Evolutionary conservation across 1,284 basidiomycete species (phyloP).

Genomic region (Phellopilus nigrolimitatus): DNA sequence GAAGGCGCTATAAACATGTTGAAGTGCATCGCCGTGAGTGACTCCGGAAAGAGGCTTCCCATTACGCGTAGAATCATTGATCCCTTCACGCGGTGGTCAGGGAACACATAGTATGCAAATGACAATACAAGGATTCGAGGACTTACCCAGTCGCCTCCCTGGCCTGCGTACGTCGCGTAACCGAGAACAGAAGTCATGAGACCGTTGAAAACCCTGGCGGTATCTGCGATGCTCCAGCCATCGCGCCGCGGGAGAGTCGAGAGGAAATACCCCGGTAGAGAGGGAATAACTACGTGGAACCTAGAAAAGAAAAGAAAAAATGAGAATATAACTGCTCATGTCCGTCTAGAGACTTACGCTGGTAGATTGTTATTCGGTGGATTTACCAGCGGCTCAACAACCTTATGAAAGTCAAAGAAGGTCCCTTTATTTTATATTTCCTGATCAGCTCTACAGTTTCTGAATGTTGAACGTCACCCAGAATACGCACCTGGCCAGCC

Average conservation of each 20-base stretch:
- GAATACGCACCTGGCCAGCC: constrained; percentile 25
- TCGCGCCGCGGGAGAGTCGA: constrained; percentile 22
- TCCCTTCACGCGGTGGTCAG: constrained; percentile 12
- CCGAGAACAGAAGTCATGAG: constrained; percentile 26
- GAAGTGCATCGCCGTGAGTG: constrained; percentile 21
- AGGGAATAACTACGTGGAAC: constrained; percentile 26
- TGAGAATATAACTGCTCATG: background rate
- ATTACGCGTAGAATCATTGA: constrained; percentile 23
- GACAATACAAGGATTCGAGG: background rate
- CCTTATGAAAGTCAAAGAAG: constrained; percentile 28
- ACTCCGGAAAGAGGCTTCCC: constrained; percentile 20
- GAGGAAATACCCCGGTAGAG: constrained; percentile 26
- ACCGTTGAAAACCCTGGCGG: constrained; percentile 23
- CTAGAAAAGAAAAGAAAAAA: constrained; percentile 9
- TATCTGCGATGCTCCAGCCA: constrained; percentile 23
- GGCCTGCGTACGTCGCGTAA: constrained; percentile 25
- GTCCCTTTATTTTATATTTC: constrained; percentile 19
- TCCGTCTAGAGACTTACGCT: constrained; percentile 21
- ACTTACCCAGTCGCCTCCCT: constrained; percentile 27
- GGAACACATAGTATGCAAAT: background rate
- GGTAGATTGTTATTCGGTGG: constrained; percentile 21
- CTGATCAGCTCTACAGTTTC: background rate
- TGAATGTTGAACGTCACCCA: background rate
- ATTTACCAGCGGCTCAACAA: constrained; percentile 23
- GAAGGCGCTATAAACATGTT: constrained; percentile 24